Evolutionary conservation across 306 rosid genomes (phyloP).

Genomic region (Leucaena leucocephala): DNA sequence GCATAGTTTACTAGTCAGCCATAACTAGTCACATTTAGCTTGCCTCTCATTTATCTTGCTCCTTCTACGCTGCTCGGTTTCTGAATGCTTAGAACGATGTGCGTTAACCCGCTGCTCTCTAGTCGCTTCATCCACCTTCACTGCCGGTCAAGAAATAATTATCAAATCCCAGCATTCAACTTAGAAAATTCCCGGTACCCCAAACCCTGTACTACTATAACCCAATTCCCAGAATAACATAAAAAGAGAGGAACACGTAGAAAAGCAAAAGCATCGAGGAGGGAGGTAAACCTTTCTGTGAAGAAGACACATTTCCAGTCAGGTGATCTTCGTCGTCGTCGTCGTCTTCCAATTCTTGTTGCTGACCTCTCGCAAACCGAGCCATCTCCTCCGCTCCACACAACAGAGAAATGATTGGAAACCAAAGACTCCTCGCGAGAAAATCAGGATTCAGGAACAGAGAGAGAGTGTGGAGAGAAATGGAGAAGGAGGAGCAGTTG

Average conservation of each 20-base stretch:
- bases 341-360: constrained; percentile 70
- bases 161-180: constrained; percentile 14
- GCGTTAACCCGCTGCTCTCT: constrained; percentile 60
- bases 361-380: constrained; percentile 66
- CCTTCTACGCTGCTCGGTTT: constrained; percentile 94
- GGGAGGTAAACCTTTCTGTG: constrained; percentile 39
- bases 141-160: constrained; percentile 45
- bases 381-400: constrained; percentile 54
- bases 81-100: constrained; percentile 91
- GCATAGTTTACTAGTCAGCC: background rate
- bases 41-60: constrained; percentile 95
- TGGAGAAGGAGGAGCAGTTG: background rate
- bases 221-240: constrained; percentile 3
- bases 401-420: background rate
- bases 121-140: constrained; percentile 62
- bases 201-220: background rate
- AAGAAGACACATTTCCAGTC: constrained; percentile 48
- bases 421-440: constrained; percentile 12
- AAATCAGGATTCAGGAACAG: constrained; percentile 5
- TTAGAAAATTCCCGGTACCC: background rate
- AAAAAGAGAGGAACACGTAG: constrained; percentile 7
- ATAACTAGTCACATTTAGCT: constrained; percentile 9
- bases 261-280: background rate
- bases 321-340: constrained; percentile 48
- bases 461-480: background rate